phyloP scores from a whole-genome alignment of 352 stramenopile species.

The Phytopythium kandeliae region DNA sequence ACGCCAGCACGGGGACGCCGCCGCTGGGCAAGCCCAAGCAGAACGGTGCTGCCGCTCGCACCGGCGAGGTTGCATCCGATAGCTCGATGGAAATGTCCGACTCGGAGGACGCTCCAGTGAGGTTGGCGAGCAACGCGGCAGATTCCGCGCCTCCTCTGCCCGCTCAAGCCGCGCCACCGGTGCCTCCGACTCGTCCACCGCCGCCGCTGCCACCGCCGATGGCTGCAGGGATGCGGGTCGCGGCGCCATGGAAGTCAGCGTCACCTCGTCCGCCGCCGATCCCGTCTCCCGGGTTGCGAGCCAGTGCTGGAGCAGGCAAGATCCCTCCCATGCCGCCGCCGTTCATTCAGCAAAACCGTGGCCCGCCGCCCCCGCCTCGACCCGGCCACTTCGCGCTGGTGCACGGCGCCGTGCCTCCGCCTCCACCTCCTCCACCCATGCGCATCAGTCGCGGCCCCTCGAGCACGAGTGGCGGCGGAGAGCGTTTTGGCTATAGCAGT shows the following conservation, averaged over 20 bases:
- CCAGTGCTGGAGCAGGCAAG: not conserved
- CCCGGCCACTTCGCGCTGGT: not conserved
- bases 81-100: slow-evolving; percentile 74
- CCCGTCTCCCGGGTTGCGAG: not conserved
- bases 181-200: not conserved
- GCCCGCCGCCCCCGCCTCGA: not conserved
- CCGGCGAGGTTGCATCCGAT: slow-evolving; percentile 27
- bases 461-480: not conserved
- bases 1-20: slow-evolving; percentile 6
- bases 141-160: slow-evolving; percentile 7
- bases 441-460: not conserved
- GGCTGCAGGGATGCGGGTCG: not conserved
- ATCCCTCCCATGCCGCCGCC: slow-evolving; percentile 3
- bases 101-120: slow-evolving; percentile 19
- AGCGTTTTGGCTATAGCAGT: not conserved
- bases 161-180: slow-evolving; percentile 8
- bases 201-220: slow-evolving; percentile 2
- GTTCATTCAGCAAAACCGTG: not conserved
- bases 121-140: not conserved
- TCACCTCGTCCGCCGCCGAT: slow-evolving; percentile 4
- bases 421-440: not conserved
- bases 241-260: slow-evolving; percentile 1
- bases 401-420: not conserved
- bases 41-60: slow-evolving; percentile 2
- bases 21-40: not conserved